A percentile compares a stretch with the other conserved stretches of the same genome.
Conservation (phyloP, 345 rosid species). For the Carallia pectinifolia region DNA sequence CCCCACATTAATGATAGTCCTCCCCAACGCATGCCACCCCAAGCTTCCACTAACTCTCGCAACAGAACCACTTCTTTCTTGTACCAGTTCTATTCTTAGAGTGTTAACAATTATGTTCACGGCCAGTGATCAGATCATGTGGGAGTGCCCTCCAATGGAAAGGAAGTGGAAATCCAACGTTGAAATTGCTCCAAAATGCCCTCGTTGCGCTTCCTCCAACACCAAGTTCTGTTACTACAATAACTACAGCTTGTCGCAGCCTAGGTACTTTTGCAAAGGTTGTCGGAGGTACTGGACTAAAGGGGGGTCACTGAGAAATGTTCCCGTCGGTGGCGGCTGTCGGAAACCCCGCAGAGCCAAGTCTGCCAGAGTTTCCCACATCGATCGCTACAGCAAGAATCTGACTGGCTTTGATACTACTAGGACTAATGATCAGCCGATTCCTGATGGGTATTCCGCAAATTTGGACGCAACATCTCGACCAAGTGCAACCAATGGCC, state of each 20-base stretch:
- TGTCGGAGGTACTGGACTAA: conserved; percentile 90
- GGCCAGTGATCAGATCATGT: conserved; percentile 11
- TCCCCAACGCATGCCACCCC: conserved; percentile 40
- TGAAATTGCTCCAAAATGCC: conserved; percentile 68
- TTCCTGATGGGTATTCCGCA: conserved; percentile 14
- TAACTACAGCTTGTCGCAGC: conserved; percentile 91
- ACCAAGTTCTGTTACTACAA: conserved; percentile 94
- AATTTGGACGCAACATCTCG: background rate
- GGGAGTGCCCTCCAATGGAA: conserved; percentile 22
- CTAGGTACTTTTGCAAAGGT: conserved; percentile 77
- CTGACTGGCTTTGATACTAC: background rate
- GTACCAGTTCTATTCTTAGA: too few species aligned
- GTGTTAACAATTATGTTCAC: conserved; percentile 21
- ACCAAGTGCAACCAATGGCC: conserved; percentile 1
- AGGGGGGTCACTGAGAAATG: conserved; percentile 81
- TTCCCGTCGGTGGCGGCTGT: conserved; percentile 86
- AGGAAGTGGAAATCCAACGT: conserved; percentile 37
- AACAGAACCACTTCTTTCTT: too few species aligned
- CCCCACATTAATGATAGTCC: conserved; percentile 15
- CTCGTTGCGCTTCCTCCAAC: conserved; percentile 83
- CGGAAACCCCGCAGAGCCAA: conserved; percentile 62
- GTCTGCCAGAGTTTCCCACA: conserved; percentile 35
- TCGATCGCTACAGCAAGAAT: conserved; percentile 21
- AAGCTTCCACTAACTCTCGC: too few species aligned
- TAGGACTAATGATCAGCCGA: conserved; percentile 15